Percentiles rank a stretch among this genome's conserved stretches.
These are phyloP conservation scores for Zygosaccharomyces sapae DNA, from an alignment of 1,139 yeast species.

Conservation along the genomic window DNA sequence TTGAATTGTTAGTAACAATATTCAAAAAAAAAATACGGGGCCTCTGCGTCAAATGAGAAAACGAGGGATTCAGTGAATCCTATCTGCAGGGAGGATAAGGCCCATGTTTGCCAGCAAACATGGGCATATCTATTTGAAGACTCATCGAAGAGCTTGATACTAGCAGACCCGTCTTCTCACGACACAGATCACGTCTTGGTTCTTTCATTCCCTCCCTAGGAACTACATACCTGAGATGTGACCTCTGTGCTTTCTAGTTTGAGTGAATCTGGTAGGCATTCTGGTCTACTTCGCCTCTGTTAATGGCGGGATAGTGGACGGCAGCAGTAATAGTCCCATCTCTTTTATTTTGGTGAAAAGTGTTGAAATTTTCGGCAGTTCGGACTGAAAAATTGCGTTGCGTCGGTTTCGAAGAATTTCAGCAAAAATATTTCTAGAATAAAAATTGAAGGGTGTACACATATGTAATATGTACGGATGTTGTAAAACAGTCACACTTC, in stretches of 20 bases:
- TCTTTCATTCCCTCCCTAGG: slow-evolving; percentile 40
- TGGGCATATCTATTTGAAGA: not conserved
- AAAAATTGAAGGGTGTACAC: not conserved
- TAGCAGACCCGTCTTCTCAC: slow-evolving; percentile 7
- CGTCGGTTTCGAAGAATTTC: not conserved
- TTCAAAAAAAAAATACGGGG: slow-evolving; percentile 2
- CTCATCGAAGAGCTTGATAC: not conserved
- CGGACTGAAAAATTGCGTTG: slow-evolving; percentile 1
- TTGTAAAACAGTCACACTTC: not conserved
- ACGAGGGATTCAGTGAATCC: not conserved
- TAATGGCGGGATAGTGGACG: not conserved
- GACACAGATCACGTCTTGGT: slow-evolving; percentile 38
- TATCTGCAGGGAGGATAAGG: slow-evolving; percentile 6
- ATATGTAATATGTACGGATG: not conserved
- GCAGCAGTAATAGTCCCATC: not conserved
- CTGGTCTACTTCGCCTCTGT: slow-evolving; percentile 16
- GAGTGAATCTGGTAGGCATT: slow-evolving; percentile 99
- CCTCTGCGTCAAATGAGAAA: slow-evolving; percentile 1
- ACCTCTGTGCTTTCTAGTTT: slow-evolving; percentile 99
- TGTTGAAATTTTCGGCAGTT: slow-evolving; percentile 1
- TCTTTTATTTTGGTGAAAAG: slow-evolving; percentile 3
- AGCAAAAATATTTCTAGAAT: not conserved
- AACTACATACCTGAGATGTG: slow-evolving; percentile 92
- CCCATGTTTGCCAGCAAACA: not conserved
- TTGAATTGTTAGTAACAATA: slow-evolving; percentile 22